These are phyloP conservation scores for Herpetomonas samuelpessoai DNA, from an alignment of 208 protist genomes.

Conservation along the genomic window DNA sequence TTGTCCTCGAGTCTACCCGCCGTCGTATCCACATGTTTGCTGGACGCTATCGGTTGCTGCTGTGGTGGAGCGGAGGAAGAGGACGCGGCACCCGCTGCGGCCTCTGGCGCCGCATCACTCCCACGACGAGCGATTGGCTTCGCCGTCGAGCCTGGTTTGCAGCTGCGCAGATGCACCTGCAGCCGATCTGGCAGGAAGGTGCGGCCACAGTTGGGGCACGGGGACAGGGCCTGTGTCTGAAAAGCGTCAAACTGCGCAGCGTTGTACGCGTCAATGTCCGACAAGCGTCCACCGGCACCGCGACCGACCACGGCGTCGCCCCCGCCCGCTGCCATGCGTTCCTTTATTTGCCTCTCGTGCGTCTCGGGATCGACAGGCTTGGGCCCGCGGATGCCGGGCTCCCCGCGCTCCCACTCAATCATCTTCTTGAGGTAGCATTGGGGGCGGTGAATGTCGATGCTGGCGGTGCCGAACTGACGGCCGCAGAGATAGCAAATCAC, in stretches of 20 bases:
- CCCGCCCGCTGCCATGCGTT: slow-evolving; percentile 6
- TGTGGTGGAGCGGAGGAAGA: not conserved
- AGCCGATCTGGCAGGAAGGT: slow-evolving; percentile 91
- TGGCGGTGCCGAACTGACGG: slow-evolving; percentile 79
- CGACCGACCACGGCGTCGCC: slow-evolving; percentile 4
- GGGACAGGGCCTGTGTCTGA: slow-evolving; percentile 57
- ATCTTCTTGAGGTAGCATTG: slow-evolving; percentile 92
- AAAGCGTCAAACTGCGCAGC: slow-evolving; percentile 72
- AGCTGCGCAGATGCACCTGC: slow-evolving; percentile 85
- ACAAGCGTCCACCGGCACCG: not conserved
- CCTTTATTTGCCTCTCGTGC: slow-evolving; percentile 57
- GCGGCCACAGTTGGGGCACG: slow-evolving; percentile 87
- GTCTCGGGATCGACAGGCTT: slow-evolving; percentile 59
- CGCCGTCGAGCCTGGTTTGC: slow-evolving; percentile 61
- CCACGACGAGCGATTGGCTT: slow-evolving; percentile 23
- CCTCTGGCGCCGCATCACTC: not conserved
- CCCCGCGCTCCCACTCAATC: slow-evolving; percentile 85
- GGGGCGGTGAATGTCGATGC: slow-evolving; percentile 89
- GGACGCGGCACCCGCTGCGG: not conserved
- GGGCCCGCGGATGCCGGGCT: slow-evolving; percentile 63
- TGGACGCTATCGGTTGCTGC: not conserved
- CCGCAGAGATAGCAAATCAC: slow-evolving; percentile 90
- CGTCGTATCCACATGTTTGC: not conserved
- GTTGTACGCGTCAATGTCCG: slow-evolving; percentile 74
- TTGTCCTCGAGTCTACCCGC: slow-evolving; percentile 2